These are phyloP conservation scores for Cordyceps militaris DNA, from an alignment of 2,329 filamentous ascomycete species.

Conservation along the genomic window DNA sequence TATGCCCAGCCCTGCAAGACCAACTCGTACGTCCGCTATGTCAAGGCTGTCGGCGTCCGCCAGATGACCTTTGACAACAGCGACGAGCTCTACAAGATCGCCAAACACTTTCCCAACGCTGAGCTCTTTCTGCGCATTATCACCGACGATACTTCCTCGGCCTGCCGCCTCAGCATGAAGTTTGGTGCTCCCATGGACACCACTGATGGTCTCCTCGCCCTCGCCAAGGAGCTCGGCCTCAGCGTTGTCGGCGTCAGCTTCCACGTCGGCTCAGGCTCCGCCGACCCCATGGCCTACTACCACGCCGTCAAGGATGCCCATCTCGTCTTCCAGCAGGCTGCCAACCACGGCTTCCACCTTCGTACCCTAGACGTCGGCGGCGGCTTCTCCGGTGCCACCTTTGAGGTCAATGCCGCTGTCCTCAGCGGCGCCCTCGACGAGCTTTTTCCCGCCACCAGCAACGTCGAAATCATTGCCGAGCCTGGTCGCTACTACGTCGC, in stretches of 20 bases:
- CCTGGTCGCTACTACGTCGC: conserved; percentile 95
- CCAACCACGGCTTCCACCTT: conserved; percentile 67
- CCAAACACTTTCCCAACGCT: conserved; percentile 79
- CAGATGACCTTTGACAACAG: conserved; percentile 99
- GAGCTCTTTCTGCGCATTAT: conserved; percentile 91
- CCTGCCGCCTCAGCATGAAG: conserved; percentile 95
- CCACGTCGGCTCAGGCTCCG: conserved; percentile 93
- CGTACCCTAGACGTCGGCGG: conserved; percentile 89
- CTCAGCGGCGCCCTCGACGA: conserved; percentile 74
- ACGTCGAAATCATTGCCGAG: conserved; percentile 85
- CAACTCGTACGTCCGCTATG: conserved; percentile 92
- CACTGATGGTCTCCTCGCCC: conserved; percentile 65
- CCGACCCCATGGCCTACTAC: conserved; percentile 83
- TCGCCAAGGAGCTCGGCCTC: conserved; percentile 75
- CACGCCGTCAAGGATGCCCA: conserved; percentile 89
- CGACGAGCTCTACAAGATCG: conserved; percentile 97
- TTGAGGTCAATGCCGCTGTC: conserved; percentile 81
- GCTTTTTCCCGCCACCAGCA: conserved; percentile 68
- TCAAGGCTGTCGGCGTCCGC: conserved; percentile 75
- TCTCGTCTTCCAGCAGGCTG: conserved; percentile 79
- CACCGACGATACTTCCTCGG: conserved; percentile 89
- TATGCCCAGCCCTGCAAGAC: conserved; percentile 99
- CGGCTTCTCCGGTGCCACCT: conserved; percentile 84
- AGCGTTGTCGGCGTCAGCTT: conserved; percentile 96
- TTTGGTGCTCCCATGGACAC: conserved; percentile 87